Percentiles rank a stretch among this genome's conserved stretches.
Evolutionary conservation across 108 stramenopile genomes (phyloP).

Genomic region (Cyclotella baltica): DNA sequence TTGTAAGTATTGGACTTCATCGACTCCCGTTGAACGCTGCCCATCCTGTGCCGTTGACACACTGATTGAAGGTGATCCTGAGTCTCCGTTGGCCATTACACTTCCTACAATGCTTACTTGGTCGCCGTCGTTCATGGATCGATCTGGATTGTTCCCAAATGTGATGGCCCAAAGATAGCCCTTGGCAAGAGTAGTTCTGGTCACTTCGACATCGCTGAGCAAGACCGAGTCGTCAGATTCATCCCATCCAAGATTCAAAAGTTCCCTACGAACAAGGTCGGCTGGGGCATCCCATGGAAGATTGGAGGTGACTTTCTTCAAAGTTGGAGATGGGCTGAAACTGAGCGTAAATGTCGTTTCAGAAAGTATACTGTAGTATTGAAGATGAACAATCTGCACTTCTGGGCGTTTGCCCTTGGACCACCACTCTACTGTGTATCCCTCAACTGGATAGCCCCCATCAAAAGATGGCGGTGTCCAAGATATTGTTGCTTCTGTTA

Average conservation of each 20-base stretch:
- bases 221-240: slow-evolving; percentile 43
- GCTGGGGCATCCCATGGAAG: slow-evolving; percentile 61
- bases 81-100: slow-evolving; percentile 44
- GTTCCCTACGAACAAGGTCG: slow-evolving; percentile 54
- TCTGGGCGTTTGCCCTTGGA: slow-evolving; percentile 54
- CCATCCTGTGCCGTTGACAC: slow-evolving; percentile 53
- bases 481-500: slow-evolving; percentile 59
- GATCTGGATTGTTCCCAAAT: slow-evolving; percentile 57
- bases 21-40: slow-evolving; percentile 36
- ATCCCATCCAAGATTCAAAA: slow-evolving; percentile 73
- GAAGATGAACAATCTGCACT: slow-evolving; percentile 57
- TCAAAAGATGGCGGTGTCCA: slow-evolving; percentile 49
- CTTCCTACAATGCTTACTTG: slow-evolving; percentile 46
- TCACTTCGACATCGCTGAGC: slow-evolving; percentile 57
- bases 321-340: slow-evolving; percentile 55
- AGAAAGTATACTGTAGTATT: slow-evolving; percentile 33
- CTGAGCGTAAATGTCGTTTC: slow-evolving; percentile 58
- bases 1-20: slow-evolving; percentile 64
- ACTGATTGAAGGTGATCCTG: slow-evolving; percentile 43
- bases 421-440: slow-evolving; percentile 76
- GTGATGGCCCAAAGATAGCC: slow-evolving; percentile 75
- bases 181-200: slow-evolving; percentile 42
- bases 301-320: slow-evolving; percentile 53
- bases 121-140: slow-evolving; percentile 60
- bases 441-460: slow-evolving; percentile 61